Evolutionary conservation across 805 yeast species (phyloP), one percentile per base, ranked within the genome.

Genomic region (Monosporozyma solicola): DNA sequence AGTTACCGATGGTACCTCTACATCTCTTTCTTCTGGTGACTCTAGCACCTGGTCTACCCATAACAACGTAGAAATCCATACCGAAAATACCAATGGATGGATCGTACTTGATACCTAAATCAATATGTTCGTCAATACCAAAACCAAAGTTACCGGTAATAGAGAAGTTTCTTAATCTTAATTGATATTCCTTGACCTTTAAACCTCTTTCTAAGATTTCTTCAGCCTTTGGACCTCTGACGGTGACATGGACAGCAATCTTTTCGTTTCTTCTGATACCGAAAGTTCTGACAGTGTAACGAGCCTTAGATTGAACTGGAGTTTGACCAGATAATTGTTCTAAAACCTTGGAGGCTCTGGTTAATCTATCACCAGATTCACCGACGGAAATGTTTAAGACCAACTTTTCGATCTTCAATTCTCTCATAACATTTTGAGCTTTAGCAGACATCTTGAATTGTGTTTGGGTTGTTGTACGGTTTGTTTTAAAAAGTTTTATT

Each of bases 241-340:
- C 83, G 75, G 99, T 94, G 66, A 94, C 99, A 80, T 94, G 99
- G 68, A 91, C 97, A 65, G 99, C 89, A 74, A 94, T 94, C 85
- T 94, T 92, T 80, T 94, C 99, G 82, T 94, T 94, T 88, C 99
- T 89, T 85, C 99, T 91, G 85, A 94, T 94, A 85, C 97, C 96
- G 80, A 94, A 94, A 63, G 98, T 87, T 87, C 99, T 90, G 72
- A 94, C 97, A 66, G 99, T 94, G 89, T 94, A 94, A 83, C 99
- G 88, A 72, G 99, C 99, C 86, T 94, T 94, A 71, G 98, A 91
- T 79, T 88, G 97, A 70, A 94, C 99, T 77, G 99, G 99, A 72
- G 99, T 94, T 83, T 94, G 99, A 91, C 99, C 99, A 69, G 98
- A 92, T 72, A 94, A 87, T 83, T 94, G 99, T 83, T 94, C 99